Percentiles rank a stretch among this genome's conserved stretches.
Evolutionary conservation across 352 stramenopile genomes (phyloP).

Genomic region (Phytophthora foliorum): DNA sequence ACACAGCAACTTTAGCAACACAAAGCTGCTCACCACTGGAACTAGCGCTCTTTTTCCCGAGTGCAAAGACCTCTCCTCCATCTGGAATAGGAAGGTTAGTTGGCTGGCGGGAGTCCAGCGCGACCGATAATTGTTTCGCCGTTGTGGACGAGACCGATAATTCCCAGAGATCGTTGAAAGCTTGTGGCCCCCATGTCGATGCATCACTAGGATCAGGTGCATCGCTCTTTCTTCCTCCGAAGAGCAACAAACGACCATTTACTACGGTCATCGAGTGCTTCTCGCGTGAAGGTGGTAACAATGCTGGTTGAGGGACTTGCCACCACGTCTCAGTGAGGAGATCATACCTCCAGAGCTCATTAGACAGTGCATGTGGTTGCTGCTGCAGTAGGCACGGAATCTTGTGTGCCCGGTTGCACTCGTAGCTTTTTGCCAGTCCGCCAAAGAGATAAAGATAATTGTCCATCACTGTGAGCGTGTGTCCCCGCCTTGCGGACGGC

Average conservation of each 20-base stretch:
- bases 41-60: slow-evolving; percentile 46
- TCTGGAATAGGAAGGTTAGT: slow-evolving; percentile 53
- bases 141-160: slow-evolving; percentile 63
- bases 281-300: slow-evolving; percentile 50
- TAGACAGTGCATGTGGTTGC: slow-evolving; percentile 46
- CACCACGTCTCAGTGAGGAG: slow-evolving; percentile 61
- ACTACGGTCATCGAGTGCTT: slow-evolving; percentile 71
- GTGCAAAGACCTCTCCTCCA: slow-evolving; percentile 57
- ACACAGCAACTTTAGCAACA: slow-evolving; percentile 54
- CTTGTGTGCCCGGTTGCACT: slow-evolving; percentile 61
- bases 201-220: slow-evolving; percentile 19
- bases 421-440: slow-evolving; percentile 63
- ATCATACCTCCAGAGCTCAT: slow-evolving; percentile 81
- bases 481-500: slow-evolving; percentile 68
- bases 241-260: slow-evolving; percentile 59
- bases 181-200: slow-evolving; percentile 35
- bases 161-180: slow-evolving; percentile 74
- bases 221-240: slow-evolving; percentile 56
- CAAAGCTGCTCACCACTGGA: slow-evolving; percentile 50
- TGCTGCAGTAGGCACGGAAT: slow-evolving; percentile 44
- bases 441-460: slow-evolving; percentile 75
- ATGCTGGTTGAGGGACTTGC: slow-evolving; percentile 31
- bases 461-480: slow-evolving; percentile 62
- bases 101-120: slow-evolving; percentile 50
- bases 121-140: slow-evolving; percentile 31